Conservation (phyloP, 1,139 yeast species). For the Saccharomycopsis hybrid region DNA sequence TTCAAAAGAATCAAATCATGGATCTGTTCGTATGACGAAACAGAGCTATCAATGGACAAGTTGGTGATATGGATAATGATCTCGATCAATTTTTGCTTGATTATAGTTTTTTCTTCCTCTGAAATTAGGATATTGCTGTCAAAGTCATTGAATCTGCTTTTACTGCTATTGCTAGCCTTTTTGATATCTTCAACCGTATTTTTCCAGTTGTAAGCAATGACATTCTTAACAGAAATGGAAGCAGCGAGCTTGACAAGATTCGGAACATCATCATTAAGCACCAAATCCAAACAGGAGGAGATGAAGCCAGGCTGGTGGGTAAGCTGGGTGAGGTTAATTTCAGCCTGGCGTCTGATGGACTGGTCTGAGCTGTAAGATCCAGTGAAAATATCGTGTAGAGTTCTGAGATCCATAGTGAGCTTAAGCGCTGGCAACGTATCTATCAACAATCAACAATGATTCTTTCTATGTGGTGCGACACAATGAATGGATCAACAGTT, state of each 20-base stretch:
- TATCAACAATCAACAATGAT: no score
- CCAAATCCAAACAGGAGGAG: constrained; percentile 76
- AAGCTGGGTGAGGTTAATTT: constrained; percentile 54
- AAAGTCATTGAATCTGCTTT: no score
- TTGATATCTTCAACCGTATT: neutral
- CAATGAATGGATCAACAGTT: no score
- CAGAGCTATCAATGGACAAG: constrained; percentile 21
- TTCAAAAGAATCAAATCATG: constrained; percentile 39
- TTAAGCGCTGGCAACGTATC: no score
- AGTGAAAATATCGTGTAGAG: constrained; percentile 52
- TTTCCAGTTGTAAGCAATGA: constrained; percentile 60
- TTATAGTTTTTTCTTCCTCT: constrained; percentile 63
- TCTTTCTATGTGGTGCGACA: no score
- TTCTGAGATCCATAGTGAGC: constrained; percentile 16
- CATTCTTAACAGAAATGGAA: constrained; percentile 82
- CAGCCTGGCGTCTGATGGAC: constrained; percentile 60
- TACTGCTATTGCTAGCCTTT: neutral
- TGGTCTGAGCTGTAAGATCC: constrained; percentile 75
- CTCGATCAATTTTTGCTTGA: constrained; percentile 49
- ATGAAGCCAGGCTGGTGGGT: constrained; percentile 60
- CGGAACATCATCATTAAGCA: constrained; percentile 43
- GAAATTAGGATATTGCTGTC: constrained; percentile 46
- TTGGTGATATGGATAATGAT: constrained; percentile 35
- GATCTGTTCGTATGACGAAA: constrained; percentile 34
- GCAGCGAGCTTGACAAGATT: constrained; percentile 66